A percentile compares a stretch with the other conserved stretches of the same genome.
Evolutionary conservation across 192 early-diverging fungal species (phyloP).

Genomic region (Podila epigama): DNA sequence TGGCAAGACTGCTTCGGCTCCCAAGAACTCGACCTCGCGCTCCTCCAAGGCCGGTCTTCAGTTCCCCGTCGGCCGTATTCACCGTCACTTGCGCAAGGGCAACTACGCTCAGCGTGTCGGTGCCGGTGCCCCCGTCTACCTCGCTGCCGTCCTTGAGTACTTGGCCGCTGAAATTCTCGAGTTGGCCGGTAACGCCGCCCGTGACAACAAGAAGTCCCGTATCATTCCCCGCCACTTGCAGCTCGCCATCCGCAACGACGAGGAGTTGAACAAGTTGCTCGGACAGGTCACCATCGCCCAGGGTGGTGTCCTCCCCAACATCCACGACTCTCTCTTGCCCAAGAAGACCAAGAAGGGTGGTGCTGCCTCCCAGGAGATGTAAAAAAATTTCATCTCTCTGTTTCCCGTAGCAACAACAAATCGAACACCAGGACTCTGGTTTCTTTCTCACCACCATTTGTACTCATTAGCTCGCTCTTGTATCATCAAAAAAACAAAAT

Average conservation of each 20-base stretch:
- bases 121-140: constrained; percentile 94
- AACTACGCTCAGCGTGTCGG: constrained; percentile 95
- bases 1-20: constrained; percentile 71
- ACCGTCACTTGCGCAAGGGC: constrained; percentile 92
- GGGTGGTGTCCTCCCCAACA: constrained; percentile 95
- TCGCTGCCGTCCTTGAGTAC: constrained; percentile 97
- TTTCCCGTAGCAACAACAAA: constrained; percentile 22
- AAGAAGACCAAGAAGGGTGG: constrained; percentile 80
- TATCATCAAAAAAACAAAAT: neutral
- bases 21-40: constrained; percentile 71
- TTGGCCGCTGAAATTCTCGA: constrained; percentile 96
- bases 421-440: neutral
- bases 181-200: constrained; percentile 94
- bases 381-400: constrained; percentile 25
- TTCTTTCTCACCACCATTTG: constrained; percentile 1
- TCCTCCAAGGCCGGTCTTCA: constrained; percentile 93
- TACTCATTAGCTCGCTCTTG: constrained; percentile 1
- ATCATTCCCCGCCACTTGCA: constrained; percentile 96
- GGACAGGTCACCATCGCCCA: constrained; percentile 83
- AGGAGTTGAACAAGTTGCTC: constrained; percentile 74
- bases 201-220: constrained; percentile 95
- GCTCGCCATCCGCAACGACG: constrained; percentile 96
- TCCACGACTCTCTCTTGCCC: constrained; percentile 86
- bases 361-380: constrained; percentile 70
- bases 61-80: constrained; percentile 98